Base-by-base conservation (phyloP, 768 basidiomycete species). In the Boletales sp. region DNA sequence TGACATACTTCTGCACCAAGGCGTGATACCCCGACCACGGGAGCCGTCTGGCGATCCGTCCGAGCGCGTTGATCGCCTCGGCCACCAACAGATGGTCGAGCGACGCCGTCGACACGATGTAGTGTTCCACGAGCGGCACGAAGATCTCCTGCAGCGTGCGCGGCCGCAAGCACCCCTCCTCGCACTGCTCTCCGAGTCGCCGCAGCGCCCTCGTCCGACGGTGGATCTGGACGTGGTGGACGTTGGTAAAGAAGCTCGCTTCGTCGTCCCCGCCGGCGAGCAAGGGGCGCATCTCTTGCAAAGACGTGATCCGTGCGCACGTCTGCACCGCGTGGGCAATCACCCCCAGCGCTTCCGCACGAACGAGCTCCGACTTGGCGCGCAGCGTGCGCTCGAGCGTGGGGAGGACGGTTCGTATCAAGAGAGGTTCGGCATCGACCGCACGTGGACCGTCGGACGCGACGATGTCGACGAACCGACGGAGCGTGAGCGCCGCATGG, bases 241-340 rank as follows among this genome's bases (percentile, higher is more conserved):
- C 83, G 67, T 99, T 99, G 74, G 86, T 86, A 79, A 99, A 98
- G 72, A 98, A 94, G 63, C 87, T 94, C 31, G 92, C 93, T 67
- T 99, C 95, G 43, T 89, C 86, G 62, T 98, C 94, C 1, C 91
- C 94, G 15, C 77, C 82, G 8, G 89, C 90, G 31, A 97, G 77
- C 8, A 98, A 70, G 11, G 83, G 76, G 19, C 73, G 81, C 83
- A 98, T 84, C 62, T 97, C 94, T 44, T 82, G 82, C 25, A 97
- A 68, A 2, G 78, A 66, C 0, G 71, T 61, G 30, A 94, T 72
- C 17, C 74, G 68, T 7, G 76, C 71, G 56, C 87, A 89, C 53
- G 77, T 80, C 33, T 75, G 71, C 7, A 94, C 83, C 1, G 87
- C 84, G 56, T 86, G 80, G 0, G 86, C 83, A 50, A 97, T 70